Conservation (phyloP, 441 rosid species). For the Populus hybrid region DNA sequence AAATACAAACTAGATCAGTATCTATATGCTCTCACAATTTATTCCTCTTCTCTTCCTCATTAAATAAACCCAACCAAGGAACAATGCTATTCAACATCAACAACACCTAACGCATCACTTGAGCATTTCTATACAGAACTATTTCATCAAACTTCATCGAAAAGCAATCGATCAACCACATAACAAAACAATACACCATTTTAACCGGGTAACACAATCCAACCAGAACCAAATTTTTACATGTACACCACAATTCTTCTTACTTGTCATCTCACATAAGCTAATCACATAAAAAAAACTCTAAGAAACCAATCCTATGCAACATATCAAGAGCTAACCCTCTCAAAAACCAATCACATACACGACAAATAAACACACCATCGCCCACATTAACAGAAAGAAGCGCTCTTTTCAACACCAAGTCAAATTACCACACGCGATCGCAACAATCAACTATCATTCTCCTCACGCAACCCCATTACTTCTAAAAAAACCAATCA, state of each 20-base stretch:
- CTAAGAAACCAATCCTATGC: background rate
- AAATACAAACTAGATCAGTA: background rate
- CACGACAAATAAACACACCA: background rate
- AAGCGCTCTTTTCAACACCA: background rate
- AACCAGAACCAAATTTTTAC: background rate
- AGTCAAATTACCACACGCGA: background rate
- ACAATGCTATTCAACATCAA: background rate
- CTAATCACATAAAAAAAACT: background rate
- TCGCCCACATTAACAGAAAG: background rate
- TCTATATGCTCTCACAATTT: background rate
- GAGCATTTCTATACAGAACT: background rate
- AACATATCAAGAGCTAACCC: background rate
- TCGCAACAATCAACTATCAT: background rate
- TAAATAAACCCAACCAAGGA: background rate
- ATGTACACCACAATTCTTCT: background rate
- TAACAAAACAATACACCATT: background rate
- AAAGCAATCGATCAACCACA: background rate
- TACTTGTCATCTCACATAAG: background rate
- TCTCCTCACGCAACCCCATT: background rate
- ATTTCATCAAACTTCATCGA: background rate
- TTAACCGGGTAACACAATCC: background rate
- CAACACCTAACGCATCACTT: background rate
- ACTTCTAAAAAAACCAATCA: background rate
- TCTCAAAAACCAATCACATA: background rate
- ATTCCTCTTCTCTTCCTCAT: background rate